Evolutionary conservation across 768 basidiomycete genomes (phyloP), one percentile per base, ranked within the genome.

Genomic region (Cystoderma amianthinum): DNA sequence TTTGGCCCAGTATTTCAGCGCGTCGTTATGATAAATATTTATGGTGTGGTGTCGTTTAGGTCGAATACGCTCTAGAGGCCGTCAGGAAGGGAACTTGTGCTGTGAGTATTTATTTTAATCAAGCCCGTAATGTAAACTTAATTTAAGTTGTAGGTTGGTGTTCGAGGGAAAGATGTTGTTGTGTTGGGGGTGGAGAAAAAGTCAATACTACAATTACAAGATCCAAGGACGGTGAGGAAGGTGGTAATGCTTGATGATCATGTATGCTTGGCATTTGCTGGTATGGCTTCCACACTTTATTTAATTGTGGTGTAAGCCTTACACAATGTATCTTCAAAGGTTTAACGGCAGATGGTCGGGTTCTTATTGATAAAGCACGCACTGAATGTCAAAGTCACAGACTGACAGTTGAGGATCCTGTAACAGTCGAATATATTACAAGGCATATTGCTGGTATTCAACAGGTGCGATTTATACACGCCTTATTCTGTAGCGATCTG

Each of bases 111-210:
- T 42, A 23, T 30, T 24, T 25, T 36, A n/a, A 30, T 35, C 32
- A n/a, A 18, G 15, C 12, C 32, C 46, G 17, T 47, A 33, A 22
- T 21, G 28, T 13, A 36, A 13, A 39, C 33, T 20, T 13, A 32
- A 17, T 39, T 36, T 23, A 36, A 3, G 12, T 11, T 36, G 25
- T 33, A 96, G 94, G 93, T 98, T 47, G 96, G 96, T 40, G 92
- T 98, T 24, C 81, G 91, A 48, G 96, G 96, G 52, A 83, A 85
- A 58, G 84, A 93, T 52, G 88, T 94, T 20, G 96, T 97, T 2
- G 91, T 99, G 3, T 72, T 99, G 18, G 96, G 95, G 38, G 95
- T 98, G 21, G 96, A 99, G 74, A 98, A 98, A 87, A 98, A 97
- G 66, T 92, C 91, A 0, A 82, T 96, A 20, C 72, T 98, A 9